Evolutionary conservation across 768 basidiomycete species (phyloP).

Genomic region (Pleurotus tuber-regium): DNA sequence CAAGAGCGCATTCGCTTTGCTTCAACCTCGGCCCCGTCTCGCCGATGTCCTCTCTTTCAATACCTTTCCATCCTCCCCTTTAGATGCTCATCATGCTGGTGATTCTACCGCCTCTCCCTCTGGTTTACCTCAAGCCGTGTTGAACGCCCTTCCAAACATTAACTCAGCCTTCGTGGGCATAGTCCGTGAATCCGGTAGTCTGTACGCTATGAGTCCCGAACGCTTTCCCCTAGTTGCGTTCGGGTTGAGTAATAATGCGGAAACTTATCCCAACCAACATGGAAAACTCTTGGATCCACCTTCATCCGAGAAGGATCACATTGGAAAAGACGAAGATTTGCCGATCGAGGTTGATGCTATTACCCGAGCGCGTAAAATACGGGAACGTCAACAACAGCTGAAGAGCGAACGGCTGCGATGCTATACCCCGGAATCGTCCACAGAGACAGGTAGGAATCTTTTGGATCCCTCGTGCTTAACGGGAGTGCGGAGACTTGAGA

Average conservation of each 20-base stretch:
- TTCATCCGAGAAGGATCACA: constrained; percentile 14
- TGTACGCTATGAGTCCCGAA: constrained; percentile 84
- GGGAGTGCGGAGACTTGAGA: constrained; percentile 56
- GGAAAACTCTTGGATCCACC: constrained; percentile 23
- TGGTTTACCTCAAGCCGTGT: constrained; percentile 6
- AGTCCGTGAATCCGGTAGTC: constrained; percentile 64
- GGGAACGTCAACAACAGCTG: constrained; percentile 30
- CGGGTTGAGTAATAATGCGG: constrained; percentile 28
- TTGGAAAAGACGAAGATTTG: constrained; percentile 25
- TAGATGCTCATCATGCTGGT: background rate
- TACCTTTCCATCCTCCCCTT: constrained; percentile 28
- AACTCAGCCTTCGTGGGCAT: constrained; percentile 82
- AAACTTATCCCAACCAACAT: constrained; percentile 11
- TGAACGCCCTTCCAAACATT: constrained; percentile 37
- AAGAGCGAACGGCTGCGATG: constrained; percentile 3
- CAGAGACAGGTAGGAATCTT: constrained; percentile 16
- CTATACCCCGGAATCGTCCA: background rate
- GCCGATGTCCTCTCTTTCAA: constrained; percentile 69
- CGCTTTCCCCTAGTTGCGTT: constrained; percentile 83
- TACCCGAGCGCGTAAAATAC: constrained; percentile 41
- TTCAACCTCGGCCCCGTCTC: constrained; percentile 80
- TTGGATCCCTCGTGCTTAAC: constrained; percentile 59
- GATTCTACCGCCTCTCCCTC: background rate
- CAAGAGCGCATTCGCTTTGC: constrained; percentile 69
- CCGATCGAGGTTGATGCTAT: constrained; percentile 43